Conservation (phyloP, 2,329 filamentous ascomycete species). For the Aspergillus sp. region DNA sequence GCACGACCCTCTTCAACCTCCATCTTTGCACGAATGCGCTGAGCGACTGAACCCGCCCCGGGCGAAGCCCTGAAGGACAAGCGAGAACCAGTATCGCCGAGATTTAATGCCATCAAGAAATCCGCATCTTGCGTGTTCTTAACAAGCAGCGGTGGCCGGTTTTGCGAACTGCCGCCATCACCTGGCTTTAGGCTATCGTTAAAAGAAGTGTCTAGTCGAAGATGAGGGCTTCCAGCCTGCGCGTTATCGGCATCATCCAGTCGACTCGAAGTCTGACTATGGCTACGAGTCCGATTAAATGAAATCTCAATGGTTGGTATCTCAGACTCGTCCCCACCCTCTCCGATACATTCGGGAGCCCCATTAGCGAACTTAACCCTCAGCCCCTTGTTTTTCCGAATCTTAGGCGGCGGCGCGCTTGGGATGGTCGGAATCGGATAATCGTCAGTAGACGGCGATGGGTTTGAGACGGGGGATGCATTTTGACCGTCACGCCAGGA, state of each 20-base stretch:
- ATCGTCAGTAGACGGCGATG: slow-evolving; percentile 22
- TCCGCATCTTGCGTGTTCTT: slow-evolving; percentile 38
- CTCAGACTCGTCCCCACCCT: slow-evolving; percentile 85
- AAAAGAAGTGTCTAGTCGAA: slow-evolving; percentile 36
- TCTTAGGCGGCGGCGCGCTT: slow-evolving; percentile 27
- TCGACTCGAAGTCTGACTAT: slow-evolving; percentile 18
- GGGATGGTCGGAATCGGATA: slow-evolving; percentile 21
- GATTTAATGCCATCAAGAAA: slow-evolving; percentile 35
- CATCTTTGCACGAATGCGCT: slow-evolving; percentile 52
- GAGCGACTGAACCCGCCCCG: slow-evolving; percentile 47
- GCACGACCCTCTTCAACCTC: slow-evolving; percentile 52
- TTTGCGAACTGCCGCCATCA: slow-evolving; percentile 15
- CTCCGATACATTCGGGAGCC: slow-evolving; percentile 78
- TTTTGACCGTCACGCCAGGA: slow-evolving; percentile 25
- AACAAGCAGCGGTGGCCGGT: slow-evolving; percentile 31
- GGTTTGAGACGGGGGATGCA: slow-evolving; percentile 17
- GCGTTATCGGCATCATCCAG: slow-evolving; percentile 21
- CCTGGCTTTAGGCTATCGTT: slow-evolving; percentile 14
- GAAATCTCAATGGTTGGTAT: slow-evolving; percentile 71
- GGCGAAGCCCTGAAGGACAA: slow-evolving; percentile 39
- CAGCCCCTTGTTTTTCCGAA: slow-evolving; percentile 63
- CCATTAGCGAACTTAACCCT: slow-evolving; percentile 72
- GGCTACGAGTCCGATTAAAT: slow-evolving; percentile 38
- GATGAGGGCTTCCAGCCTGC: slow-evolving; percentile 24
- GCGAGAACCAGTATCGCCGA: slow-evolving; percentile 33